These are phyloP conservation scores for Phaeotremella skinneri DNA, from an alignment of 768 basidiomycete genomes.

Conservation along the genomic window DNA sequence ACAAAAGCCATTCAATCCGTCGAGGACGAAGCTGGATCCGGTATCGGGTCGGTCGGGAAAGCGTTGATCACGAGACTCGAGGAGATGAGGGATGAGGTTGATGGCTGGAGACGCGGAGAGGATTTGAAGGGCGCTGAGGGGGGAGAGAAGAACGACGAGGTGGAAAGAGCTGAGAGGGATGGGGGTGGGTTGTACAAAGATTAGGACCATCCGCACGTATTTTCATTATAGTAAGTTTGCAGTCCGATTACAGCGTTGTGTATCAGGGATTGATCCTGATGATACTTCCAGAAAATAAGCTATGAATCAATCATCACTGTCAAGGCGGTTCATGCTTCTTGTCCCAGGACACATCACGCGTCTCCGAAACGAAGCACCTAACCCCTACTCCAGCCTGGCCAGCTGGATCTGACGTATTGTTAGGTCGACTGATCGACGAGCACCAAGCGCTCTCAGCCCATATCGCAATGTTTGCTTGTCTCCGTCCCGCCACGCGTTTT, in stretches of 20 bases:
- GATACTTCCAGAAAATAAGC: too few relatives aligned
- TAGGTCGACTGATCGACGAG: not conserved
- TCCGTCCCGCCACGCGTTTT: not conserved
- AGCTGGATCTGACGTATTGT: too few relatives aligned
- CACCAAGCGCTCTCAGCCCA: not conserved
- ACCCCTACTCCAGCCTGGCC: too few relatives aligned
- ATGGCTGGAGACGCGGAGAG: constrained; percentile 42
- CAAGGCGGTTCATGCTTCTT: too few relatives aligned
- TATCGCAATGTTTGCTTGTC: not conserved
- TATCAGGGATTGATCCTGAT: too few relatives aligned
- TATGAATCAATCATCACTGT: too few relatives aligned
- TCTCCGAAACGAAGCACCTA: too few relatives aligned
- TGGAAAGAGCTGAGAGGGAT: constrained; percentile 30
- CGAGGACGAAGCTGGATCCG: constrained; percentile 40
- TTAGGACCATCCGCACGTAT: too few relatives aligned
- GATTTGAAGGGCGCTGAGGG: constrained; percentile 30
- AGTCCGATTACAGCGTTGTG: too few relatives aligned
- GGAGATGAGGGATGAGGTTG: constrained; percentile 45
- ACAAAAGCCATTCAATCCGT: constrained; percentile 46
- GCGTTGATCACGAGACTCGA: constrained; percentile 40
- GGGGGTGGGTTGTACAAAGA: constrained; percentile 38
- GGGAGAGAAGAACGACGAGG: constrained; percentile 33
- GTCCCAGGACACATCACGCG: too few relatives aligned
- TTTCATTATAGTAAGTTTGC: too few relatives aligned
- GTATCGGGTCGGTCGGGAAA: constrained; percentile 41